Conservation (phyloP, 805 yeast genomes). For the Wickerhamiella kazuoi region DNA sequence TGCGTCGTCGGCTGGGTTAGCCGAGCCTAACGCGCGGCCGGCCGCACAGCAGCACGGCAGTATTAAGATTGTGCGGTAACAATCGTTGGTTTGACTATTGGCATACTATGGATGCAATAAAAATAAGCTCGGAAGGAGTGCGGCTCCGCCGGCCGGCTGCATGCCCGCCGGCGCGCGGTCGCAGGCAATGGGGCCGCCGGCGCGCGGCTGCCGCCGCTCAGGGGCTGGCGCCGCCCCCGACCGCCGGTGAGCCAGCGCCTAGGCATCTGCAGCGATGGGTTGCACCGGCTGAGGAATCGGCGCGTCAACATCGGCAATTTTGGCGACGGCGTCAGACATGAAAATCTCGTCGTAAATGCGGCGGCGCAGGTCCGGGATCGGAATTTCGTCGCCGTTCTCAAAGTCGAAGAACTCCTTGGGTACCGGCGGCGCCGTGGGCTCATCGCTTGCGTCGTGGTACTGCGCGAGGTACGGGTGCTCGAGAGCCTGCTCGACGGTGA, state of each 20-base stretch:
- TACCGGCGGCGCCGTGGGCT: slow-evolving; percentile 41
- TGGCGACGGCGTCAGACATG: not conserved
- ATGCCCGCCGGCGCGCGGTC: no score
- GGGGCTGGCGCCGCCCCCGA: no score
- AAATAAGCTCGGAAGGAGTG: no score
- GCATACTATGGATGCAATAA: no score
- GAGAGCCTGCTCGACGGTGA: slow-evolving; percentile 76
- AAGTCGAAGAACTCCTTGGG: slow-evolving; percentile 82
- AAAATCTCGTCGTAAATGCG: slow-evolving; percentile 66
- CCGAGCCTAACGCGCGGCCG: no score
- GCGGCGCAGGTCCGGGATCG: slow-evolving; percentile 56
- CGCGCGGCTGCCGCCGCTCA: no score
- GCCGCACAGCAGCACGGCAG: no score
- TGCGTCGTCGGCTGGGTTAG: no score
- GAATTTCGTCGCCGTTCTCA: slow-evolving; percentile 49
- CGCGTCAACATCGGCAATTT: slow-evolving; percentile 1
- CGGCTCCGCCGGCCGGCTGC: not conserved
- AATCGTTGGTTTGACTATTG: no score
- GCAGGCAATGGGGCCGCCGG: no score
- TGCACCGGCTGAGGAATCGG: slow-evolving; percentile 5
- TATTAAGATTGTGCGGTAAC: no score
- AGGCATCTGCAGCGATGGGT: slow-evolving; percentile 2
- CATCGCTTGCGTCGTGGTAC: slow-evolving; percentile 91
- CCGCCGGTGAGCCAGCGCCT: no score
- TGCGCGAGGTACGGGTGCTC: slow-evolving; percentile 72